Percentiles rank a stretch among this genome's conserved stretches.
Conservation (phyloP, 306 rosid genomes). For the Lithocarpus polystachyus region DNA sequence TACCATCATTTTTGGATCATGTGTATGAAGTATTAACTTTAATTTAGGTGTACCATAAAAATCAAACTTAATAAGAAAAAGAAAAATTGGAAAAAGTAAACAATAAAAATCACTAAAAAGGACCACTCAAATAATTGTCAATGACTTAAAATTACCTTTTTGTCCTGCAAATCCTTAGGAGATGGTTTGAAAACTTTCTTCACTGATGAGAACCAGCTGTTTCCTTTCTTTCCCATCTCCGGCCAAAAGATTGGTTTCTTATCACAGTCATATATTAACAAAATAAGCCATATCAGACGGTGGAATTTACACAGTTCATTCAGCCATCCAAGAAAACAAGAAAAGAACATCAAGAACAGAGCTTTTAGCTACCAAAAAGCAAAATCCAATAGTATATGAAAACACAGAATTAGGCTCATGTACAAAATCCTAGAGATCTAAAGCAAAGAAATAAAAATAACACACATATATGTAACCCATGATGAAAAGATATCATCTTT, state of each 20-base stretch:
- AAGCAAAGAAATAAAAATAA: not conserved
- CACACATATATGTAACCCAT: not conserved
- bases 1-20: not conserved
- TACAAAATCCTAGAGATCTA: not conserved
- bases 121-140: not conserved
- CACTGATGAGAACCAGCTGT: slow-evolving; percentile 83
- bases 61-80: not conserved
- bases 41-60: not conserved
- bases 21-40: not conserved
- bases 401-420: not conserved
- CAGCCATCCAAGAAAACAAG: not conserved
- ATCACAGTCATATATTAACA: slow-evolving; percentile 5
- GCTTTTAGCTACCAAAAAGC: not conserved
- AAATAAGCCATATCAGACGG: slow-evolving; percentile 21
- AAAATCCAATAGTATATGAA: not conserved
- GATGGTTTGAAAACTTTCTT: slow-evolving; percentile 81
- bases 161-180: slow-evolving; percentile 58
- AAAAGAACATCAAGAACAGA: not conserved
- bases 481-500: not conserved
- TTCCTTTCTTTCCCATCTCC: slow-evolving; percentile 87
- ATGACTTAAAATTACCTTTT: slow-evolving; percentile 40
- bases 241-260: slow-evolving; percentile 26
- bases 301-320: not conserved
- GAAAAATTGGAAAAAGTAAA: not conserved
- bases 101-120: not conserved